A percentile compares a stretch with the other conserved stretches of the same genome.
Evolutionary conservation across 2,329 filamentous ascomycete genomes (phyloP).

Genomic region (Alternaria brassicicola): DNA sequence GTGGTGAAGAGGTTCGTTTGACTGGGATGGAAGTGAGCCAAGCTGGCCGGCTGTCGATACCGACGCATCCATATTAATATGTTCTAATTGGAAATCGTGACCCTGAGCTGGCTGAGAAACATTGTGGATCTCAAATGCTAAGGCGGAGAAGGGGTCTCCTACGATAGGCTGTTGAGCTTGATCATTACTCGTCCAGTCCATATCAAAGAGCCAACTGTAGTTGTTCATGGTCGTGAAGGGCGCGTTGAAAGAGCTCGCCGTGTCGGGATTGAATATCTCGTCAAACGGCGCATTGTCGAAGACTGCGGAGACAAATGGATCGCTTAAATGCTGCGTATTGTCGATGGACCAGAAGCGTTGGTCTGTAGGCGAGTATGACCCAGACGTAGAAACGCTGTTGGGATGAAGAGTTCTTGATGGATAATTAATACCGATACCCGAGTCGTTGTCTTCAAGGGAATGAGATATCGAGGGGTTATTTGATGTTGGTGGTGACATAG

Average conservation of each 20-base stretch:
- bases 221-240: conserved; percentile 68
- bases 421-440: conserved; percentile 29
- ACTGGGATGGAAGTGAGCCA: conserved; percentile 30
- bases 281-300: conserved; percentile 53
- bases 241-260: conserved; percentile 68
- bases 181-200: conserved; percentile 43
- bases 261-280: conserved; percentile 65
- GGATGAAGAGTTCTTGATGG: conserved; percentile 26
- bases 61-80: conserved; percentile 27
- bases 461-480: conserved; percentile 35
- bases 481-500: conserved; percentile 46
- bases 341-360: conserved; percentile 44
- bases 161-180: conserved; percentile 24
- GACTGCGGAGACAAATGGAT: conserved; percentile 25
- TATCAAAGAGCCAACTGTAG: conserved; percentile 67
- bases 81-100: conserved; percentile 36
- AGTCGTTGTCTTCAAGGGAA: conserved; percentile 40
- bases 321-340: conserved; percentile 37
- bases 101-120: conserved; percentile 28
- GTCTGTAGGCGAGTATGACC: conserved; percentile 33
- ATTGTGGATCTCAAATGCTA: conserved; percentile 25
- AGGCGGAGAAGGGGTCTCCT: conserved; percentile 30
- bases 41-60: conserved; percentile 30
- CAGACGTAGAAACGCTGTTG: conserved; percentile 25
- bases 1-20: conserved; percentile 31